phyloP scores from a whole-genome alignment of 1,139 yeast species.

The Zhuliangozyma blackwelliae region DNA sequence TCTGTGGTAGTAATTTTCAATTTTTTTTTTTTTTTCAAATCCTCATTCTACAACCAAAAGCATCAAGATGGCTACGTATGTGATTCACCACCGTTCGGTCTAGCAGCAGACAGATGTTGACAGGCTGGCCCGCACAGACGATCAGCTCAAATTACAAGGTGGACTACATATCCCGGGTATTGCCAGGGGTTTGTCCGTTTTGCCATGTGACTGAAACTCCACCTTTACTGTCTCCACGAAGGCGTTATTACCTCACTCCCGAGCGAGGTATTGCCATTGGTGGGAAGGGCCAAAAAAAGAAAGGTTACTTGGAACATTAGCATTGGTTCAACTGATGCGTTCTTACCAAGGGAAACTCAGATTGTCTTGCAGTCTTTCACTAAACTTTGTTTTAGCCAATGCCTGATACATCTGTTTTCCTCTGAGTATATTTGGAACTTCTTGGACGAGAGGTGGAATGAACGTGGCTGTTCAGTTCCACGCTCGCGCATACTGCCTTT shows the following conservation, averaged over 20 bases:
- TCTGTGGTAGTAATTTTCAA: no score
- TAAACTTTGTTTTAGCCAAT: slow-evolving; percentile 35
- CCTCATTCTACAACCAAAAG: neutral
- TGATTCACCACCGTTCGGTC: slow-evolving; percentile 5
- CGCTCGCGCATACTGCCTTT: slow-evolving; percentile 21
- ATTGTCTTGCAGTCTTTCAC: slow-evolving; percentile 40
- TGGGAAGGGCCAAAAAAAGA: no score
- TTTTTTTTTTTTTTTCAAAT: no score
- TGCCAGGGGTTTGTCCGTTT: slow-evolving; percentile 8
- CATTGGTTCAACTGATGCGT: no score
- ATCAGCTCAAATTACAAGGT: neutral
- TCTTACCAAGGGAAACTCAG: slow-evolving; percentile 40
- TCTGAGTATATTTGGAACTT: slow-evolving; percentile 27
- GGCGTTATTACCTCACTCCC: no score
- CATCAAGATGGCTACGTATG: slow-evolving; percentile 18
- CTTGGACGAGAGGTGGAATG: slow-evolving; percentile 35
- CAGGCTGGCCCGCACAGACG: neutral
- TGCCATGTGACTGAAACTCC: slow-evolving; percentile 13
- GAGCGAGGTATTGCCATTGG: neutral
- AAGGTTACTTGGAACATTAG: no score
- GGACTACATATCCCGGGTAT: slow-evolving; percentile 5
- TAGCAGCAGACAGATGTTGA: slow-evolving; percentile 10
- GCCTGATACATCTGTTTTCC: slow-evolving; percentile 50
- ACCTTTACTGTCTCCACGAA: no score
- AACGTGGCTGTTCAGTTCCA: slow-evolving; percentile 47